Evolutionary conservation across 768 basidiomycete genomes (phyloP), one percentile per base, ranked within the genome.

Genomic region (Naganishia randhawae): DNA sequence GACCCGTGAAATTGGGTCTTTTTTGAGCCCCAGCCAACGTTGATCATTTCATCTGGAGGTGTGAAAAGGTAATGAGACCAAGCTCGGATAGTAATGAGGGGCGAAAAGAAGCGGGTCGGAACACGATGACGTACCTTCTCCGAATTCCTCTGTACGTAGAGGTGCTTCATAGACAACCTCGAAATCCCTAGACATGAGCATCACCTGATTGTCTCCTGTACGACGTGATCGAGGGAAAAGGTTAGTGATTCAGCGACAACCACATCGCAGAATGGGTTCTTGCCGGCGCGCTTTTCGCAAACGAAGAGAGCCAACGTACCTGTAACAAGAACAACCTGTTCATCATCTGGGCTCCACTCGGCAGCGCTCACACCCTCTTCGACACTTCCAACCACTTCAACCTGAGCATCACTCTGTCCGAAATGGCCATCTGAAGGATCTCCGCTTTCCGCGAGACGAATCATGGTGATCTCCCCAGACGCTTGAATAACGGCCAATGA

Each of bases 1-100:
- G 93, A 95, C 11, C 96, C 96, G 73, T 97, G 93, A 77, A 99
- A 99, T 75, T 99, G 96, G 0, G 96, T 98, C 77, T 90, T 85
- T 75, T 94, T 95, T 1, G 90, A 90, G 45, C 96, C 96, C 96
- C 96, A 99, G 17, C 96, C 96, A 68, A 97, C 92, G 73, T 94
- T 91, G 74, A 97, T 92, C 2, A 90, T 91, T 29, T 88, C 86
- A 77, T 92, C 92, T 92, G 73, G 5, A 67, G 71, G 33, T 52
- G 19, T 9, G n/a, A 27, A 29, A 39, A 31, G 35, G 14, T n/a
- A 27, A 17, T 33, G 41, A 42, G 16, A 70, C 66, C 55, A n/a
- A 11, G 27, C 52, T 73, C 33, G 53, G 29, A 22, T 29, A 29
- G 55, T 13, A 25, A 62, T 14, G 5, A 16, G 17, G 69, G 19